A percentile compares a stretch with the other conserved stretches of the same genome.
These are phyloP conservation scores for Colletotrichum melonis DNA, from an alignment of 2,329 filamentous ascomycete genomes.

Conservation along the genomic window DNA sequence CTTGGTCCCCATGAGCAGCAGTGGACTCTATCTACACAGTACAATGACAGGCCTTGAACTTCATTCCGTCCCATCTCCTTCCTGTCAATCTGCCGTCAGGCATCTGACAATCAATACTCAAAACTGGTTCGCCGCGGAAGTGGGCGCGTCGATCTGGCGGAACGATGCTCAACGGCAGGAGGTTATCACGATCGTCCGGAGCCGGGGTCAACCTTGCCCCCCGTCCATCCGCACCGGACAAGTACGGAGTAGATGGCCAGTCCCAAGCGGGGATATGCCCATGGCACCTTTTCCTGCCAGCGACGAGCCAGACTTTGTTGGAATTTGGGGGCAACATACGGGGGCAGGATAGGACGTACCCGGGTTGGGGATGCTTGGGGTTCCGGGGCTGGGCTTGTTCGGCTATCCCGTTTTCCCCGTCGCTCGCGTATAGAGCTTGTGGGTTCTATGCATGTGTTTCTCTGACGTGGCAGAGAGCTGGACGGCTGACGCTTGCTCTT, in stretches of 20 bases:
- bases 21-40: background rate
- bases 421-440: too few relatives aligned
- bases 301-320: background rate
- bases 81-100: background rate
- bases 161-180: background rate
- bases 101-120: background rate
- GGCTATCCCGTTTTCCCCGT: too few relatives aligned
- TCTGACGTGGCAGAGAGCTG: constrained; percentile 10
- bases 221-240: too few relatives aligned
- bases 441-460: background rate
- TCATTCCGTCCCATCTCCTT: background rate
- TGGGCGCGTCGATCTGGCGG: background rate
- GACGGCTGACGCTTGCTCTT: background rate
- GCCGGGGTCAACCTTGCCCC: background rate
- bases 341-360: background rate
- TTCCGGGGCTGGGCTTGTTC: too few relatives aligned
- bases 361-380: too few relatives aligned
- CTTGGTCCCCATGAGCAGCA: background rate
- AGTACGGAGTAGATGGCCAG: too few relatives aligned
- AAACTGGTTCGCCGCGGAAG: background rate
- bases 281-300: background rate
- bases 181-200: background rate
- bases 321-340: background rate
- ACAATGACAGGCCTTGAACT: background rate
- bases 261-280: background rate